These are phyloP conservation scores for Hypoxylon fragiforme DNA, from an alignment of 495 filamentous ascomycete species.

Conservation along the genomic window DNA sequence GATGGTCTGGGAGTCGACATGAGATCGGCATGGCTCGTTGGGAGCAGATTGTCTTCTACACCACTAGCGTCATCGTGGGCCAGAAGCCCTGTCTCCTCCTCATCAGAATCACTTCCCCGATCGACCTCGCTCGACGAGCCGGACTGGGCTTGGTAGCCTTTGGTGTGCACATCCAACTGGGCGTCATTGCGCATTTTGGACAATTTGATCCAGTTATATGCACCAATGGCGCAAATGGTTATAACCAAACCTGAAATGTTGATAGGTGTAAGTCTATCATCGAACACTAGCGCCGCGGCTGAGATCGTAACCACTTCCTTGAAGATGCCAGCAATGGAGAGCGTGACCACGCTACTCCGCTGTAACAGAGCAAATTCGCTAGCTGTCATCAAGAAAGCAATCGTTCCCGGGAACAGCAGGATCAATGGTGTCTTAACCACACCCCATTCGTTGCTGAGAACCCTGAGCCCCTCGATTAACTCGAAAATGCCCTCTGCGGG, in stretches of 20 bases:
- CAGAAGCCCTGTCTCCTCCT: slow-evolving; percentile 35
- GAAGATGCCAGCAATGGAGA: slow-evolving; percentile 97
- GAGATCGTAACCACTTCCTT: slow-evolving; percentile 98
- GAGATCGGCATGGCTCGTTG: slow-evolving; percentile 36
- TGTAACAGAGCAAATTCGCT: slow-evolving; percentile 95
- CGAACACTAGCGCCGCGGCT: slow-evolving; percentile 84
- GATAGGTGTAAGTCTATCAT: slow-evolving; percentile 84
- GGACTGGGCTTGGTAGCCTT: slow-evolving; percentile 29
- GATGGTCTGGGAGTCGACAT: slow-evolving; percentile 34
- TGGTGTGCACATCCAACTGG: slow-evolving; percentile 46
- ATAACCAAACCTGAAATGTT: slow-evolving; percentile 87
- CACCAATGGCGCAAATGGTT: slow-evolving; percentile 81
- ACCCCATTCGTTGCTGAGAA: slow-evolving; percentile 70
- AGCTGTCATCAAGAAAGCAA: slow-evolving; percentile 96
- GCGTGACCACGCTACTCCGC: slow-evolving; percentile 92
- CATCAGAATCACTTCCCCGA: slow-evolving; percentile 33
- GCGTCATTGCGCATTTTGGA: slow-evolving; percentile 81
- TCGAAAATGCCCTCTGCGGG: slow-evolving; percentile 78
- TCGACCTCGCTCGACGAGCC: slow-evolving; percentile 33
- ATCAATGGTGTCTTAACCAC: slow-evolving; percentile 56
- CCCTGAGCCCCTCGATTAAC: slow-evolving; percentile 63
- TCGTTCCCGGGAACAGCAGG: slow-evolving; percentile 83
- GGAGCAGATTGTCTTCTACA: slow-evolving; percentile 35
- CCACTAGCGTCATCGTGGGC: slow-evolving; percentile 40
- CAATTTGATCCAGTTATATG: slow-evolving; percentile 96